Conservation (phyloP, 2,329 filamentous ascomycete genomes). For the Trichoderma sp. region DNA sequence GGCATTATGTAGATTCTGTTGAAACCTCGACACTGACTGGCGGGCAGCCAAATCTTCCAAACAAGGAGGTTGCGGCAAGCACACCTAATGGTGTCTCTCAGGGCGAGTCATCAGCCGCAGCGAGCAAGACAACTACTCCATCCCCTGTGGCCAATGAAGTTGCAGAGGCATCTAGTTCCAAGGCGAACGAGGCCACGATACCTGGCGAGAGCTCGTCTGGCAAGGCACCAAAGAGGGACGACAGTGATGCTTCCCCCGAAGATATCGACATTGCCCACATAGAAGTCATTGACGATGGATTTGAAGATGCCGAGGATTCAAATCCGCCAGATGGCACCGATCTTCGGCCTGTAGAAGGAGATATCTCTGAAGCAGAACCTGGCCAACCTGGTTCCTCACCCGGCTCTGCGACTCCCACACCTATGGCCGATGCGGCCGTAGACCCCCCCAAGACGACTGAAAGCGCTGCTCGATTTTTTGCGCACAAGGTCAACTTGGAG, state of each 20-base stretch:
- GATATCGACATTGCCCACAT: conserved; percentile 49
- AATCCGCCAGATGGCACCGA: conserved; percentile 17
- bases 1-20: conserved; percentile 46
- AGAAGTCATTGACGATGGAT: conserved; percentile 28
- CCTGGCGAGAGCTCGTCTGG: background rate
- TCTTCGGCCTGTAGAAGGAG: background rate
- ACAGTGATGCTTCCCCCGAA: conserved; percentile 39
- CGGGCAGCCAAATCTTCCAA: background rate
- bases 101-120: background rate
- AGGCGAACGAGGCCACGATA: background rate
- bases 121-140: background rate
- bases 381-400: background rate
- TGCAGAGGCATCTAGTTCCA: background rate
- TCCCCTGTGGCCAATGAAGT: background rate
- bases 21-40: conserved; percentile 25
- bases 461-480: conserved; percentile 24
- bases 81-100: background rate
- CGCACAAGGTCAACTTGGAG: conserved; percentile 35
- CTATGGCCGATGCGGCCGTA: background rate
- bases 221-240: background rate
- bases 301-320: background rate
- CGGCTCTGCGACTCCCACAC: background rate
- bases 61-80: background rate
- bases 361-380: background rate
- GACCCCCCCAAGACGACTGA: background rate